Base-by-base conservation (phyloP, 2,329 filamentous ascomycete genomes). In the Ceratocystis colombiana region DNA sequence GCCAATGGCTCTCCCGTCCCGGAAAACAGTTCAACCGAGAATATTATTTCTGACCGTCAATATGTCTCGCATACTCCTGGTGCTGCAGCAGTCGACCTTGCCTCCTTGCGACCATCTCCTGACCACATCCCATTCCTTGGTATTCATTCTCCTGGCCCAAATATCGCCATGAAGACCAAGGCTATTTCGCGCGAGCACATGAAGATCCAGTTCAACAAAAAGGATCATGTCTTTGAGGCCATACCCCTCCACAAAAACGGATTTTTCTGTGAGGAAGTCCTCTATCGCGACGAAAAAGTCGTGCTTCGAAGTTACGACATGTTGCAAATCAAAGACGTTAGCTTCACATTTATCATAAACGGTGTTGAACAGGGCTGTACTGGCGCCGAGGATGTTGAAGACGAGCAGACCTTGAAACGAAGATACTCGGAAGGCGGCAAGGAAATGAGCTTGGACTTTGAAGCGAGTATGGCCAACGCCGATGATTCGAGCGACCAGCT, bases 391-490 rank as follows among this genome's bases (percentile, higher is more conserved):
- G 79, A 82, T 62, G 73, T 79, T 20, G 80, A 83, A 65, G 81
- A 84, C 62, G 77, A 79, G 57, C 74, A 75, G 3, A 76, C 77
- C 37, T 77, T 76, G 61, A 80, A 79, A 68, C 78, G 76, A 70
- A 76, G 78, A 41, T 79, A 81, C 70, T 80, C 79, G 7, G 79
- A 82, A 64, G 82, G 82, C 44, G 83, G 83, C 66, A 87, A 87
- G 72, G 81, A 86, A 69, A 89, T 89, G 85, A 89, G 86, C 73
- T 86, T 89, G 69, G 85, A 87, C 66, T 89, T 89, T 71, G 85
- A 88, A 71, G 82, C 83, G 71, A 80, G 82, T 0, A 78, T 81
- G 67, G 83, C 79, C 44, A 80, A 83, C 50, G 78, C 81, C 53
- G 78, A 79, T 57, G 82, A 84, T 68, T 84, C 81, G 1, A 84